Base-by-base conservation (phyloP, 352 stramenopile genomes). In the Globisporangium cederbergense region DNA sequence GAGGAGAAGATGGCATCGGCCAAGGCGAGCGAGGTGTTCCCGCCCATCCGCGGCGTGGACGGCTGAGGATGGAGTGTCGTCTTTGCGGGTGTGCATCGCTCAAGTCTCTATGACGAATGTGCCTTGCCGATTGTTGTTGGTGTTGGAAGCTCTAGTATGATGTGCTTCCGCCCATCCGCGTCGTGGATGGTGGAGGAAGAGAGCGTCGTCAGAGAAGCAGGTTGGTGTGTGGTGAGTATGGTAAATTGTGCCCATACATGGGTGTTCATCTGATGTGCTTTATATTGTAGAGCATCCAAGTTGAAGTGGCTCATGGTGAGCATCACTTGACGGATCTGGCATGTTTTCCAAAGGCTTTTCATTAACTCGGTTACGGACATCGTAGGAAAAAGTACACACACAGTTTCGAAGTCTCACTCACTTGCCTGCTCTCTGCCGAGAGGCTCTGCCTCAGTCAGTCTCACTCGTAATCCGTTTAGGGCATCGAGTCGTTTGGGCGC, bases 1-100 rank as follows among this genome's bases (percentile, higher is more conserved):
- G 78, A 91, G 60, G 80, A 88, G 49, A 88, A 85, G 64, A 67
- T 91, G 69, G 63, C 54, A 30, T 45, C 50, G 4, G 13, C 50
- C 45, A 63, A 63, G 32, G 61, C 71, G 30, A 64, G 50, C 22
- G 46, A 65, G 7, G 43, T 22, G 3, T 49, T 49, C 43, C 43
- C 43, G 16, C 43, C 43, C 18, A 49, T 49, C 4, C 43, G 43
- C 43, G 43, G 43, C 43, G 43, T 49, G 43, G 43, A 49, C 43
- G 43, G 43, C 16, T 49, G 16, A 49, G 43, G 5, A n/a, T 46
- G 40, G 40, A 46, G 43, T 22, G 43, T 8, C 32, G 32, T 36
- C 32, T 36, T 36, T 36, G 32, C 32, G 32, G 32, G 32, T 36
- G 32, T 36, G 32, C 7, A 36, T 36, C 32, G 4, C 3, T 36